Conservation (phyloP, 2,329 filamentous ascomycete species). For the Curvularia sp. region DNA sequence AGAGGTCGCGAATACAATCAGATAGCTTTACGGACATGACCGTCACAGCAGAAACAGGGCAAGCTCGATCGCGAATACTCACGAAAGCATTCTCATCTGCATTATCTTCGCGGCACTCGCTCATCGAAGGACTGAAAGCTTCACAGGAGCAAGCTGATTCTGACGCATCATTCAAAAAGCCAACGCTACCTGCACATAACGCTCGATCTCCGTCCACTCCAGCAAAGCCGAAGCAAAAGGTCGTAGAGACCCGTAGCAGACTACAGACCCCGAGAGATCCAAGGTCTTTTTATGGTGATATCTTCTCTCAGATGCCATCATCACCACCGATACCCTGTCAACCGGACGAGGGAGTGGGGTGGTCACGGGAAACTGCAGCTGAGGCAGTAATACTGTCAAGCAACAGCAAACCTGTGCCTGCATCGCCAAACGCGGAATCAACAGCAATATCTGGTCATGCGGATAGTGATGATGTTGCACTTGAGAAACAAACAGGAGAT, state of each 20-base stretch:
- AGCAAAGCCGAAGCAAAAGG: constrained; percentile 10
- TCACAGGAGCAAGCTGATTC: constrained; percentile 14
- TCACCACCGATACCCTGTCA: constrained; percentile 21
- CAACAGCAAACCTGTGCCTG: constrained; percentile 53
- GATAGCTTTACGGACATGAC: not conserved
- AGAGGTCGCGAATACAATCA: constrained; percentile 2
- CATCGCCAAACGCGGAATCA: constrained; percentile 50
- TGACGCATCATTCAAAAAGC: constrained; percentile 26
- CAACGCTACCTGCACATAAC: constrained; percentile 15
- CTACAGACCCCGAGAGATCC: constrained; percentile 18
- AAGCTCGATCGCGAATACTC: not conserved
- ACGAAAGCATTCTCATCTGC: constrained; percentile 7
- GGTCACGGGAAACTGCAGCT: constrained; percentile 4
- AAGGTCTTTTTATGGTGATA: constrained; percentile 3
- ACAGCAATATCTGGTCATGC: constrained; percentile 51
- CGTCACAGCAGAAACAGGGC: not conserved
- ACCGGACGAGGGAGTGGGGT: constrained; percentile 11
- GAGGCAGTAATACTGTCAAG: constrained; percentile 46
- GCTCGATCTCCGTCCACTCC: constrained; percentile 27
- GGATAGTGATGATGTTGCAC: constrained; percentile 37
- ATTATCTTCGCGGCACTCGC: constrained; percentile 10
- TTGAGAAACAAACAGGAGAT: constrained; percentile 35
- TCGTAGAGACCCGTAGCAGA: constrained; percentile 8
- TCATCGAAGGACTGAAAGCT: constrained; percentile 25
- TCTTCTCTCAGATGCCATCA: constrained; percentile 13